Conservation (phyloP, 129 eudicot genomes). For the Saposhnikovia divaricata region DNA sequence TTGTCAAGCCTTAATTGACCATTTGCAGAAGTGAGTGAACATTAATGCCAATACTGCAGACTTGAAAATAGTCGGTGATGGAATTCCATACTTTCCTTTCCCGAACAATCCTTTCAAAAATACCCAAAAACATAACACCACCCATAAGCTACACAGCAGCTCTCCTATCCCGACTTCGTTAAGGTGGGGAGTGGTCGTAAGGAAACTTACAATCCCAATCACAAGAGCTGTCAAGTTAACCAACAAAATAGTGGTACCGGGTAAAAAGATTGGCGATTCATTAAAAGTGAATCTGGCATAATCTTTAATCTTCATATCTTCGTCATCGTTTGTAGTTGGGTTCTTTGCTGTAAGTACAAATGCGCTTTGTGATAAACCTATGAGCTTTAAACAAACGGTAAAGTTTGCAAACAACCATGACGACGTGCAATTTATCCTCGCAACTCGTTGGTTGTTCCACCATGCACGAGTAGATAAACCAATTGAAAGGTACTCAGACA, state of each 20-base stretch:
- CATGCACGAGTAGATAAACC: slow-evolving; percentile 36
- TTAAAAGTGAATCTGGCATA: slow-evolving; percentile 35
- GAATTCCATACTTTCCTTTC: slow-evolving; percentile 50
- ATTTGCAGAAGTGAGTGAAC: slow-evolving; percentile 21
- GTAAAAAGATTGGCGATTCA: slow-evolving; percentile 32
- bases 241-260: slow-evolving; percentile 30
- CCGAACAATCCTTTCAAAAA: slow-evolving; percentile 44
- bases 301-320: slow-evolving; percentile 9
- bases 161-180: slow-evolving; percentile 27
- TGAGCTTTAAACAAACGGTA: slow-evolving; percentile 26
- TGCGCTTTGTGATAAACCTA: slow-evolving; percentile 31
- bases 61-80: slow-evolving; percentile 27
- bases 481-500: slow-evolving; percentile 26
- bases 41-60: slow-evolving; percentile 32
- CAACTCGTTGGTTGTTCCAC: slow-evolving; percentile 53
- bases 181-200: background rate
- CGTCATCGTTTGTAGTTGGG: slow-evolving; percentile 4
- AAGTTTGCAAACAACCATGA: slow-evolving; percentile 29
- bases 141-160: slow-evolving; percentile 27
- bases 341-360: slow-evolving; percentile 52
- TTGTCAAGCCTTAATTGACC: background rate
- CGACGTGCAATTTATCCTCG: slow-evolving; percentile 28
- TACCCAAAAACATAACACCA: slow-evolving; percentile 34
- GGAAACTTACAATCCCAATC: slow-evolving; percentile 13
- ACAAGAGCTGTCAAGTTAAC: slow-evolving; percentile 36